Conservation (phyloP, 192 early-diverging fungal genomes). For the Mortierella claussenii region DNA sequence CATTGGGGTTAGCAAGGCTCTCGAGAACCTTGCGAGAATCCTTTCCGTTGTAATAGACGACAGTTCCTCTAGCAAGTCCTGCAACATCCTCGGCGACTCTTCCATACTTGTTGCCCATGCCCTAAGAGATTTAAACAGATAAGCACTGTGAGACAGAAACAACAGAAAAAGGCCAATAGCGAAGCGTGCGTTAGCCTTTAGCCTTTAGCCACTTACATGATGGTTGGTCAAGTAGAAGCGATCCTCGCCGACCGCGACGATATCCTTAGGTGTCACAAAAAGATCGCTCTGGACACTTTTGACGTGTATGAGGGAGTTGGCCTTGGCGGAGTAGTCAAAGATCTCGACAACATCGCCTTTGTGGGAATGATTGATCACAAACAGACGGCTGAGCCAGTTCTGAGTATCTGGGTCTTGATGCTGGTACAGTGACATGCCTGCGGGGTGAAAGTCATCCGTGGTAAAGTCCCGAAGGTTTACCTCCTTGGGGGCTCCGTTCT, state of each 20-base stretch:
- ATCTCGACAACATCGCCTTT: constrained; percentile 47
- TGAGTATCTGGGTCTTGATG: constrained; percentile 25
- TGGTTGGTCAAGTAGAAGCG: constrained; percentile 46
- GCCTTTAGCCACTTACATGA: constrained; percentile 37
- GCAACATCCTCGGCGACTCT: constrained; percentile 29
- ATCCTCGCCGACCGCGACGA: constrained; percentile 38
- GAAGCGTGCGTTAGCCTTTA: not conserved
- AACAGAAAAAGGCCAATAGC: not conserved
- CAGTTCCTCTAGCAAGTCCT: constrained; percentile 26
- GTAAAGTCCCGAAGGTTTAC: constrained; percentile 7
- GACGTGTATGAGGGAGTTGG: constrained; percentile 27
- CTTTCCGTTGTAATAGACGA: constrained; percentile 44
- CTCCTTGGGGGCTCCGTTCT: constrained; percentile 29
- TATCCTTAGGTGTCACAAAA: constrained; percentile 39
- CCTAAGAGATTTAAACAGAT: constrained; percentile 6
- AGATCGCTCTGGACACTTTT: constrained; percentile 29
- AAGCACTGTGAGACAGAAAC: not conserved
- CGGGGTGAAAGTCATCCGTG: constrained; percentile 46
- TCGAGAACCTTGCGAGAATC: constrained; percentile 23
- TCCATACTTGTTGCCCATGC: constrained; percentile 25
- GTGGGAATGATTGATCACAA: constrained; percentile 52
- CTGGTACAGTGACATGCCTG: constrained; percentile 39
- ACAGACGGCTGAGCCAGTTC: constrained; percentile 21
- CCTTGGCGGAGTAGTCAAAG: constrained; percentile 33
- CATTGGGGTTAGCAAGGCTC: constrained; percentile 37